Conservation (phyloP, 106 monocot genomes). For the Apostasia ramifera region DNA sequence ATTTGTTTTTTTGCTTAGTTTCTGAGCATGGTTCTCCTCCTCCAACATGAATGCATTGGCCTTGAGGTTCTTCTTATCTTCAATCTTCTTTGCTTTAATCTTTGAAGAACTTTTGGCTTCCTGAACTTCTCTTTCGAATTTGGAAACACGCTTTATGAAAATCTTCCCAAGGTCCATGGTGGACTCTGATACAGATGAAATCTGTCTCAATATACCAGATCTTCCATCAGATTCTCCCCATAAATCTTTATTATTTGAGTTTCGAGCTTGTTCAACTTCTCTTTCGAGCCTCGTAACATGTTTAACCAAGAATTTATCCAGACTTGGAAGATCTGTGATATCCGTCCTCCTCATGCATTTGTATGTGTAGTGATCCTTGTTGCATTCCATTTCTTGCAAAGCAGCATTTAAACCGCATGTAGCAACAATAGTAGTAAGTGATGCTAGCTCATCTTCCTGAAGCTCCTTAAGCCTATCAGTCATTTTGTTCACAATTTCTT, state of each 20-base stretch:
- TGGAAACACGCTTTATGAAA: constrained; percentile 68
- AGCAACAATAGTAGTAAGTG: constrained; percentile 80
- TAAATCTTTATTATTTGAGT: constrained; percentile 16
- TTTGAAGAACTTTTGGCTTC: constrained; percentile 34
- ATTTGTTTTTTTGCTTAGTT: constrained; percentile 6
- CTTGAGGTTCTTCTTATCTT: constrained; percentile 41
- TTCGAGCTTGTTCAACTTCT: constrained; percentile 69
- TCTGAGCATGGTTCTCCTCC: neutral
- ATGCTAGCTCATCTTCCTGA: constrained; percentile 65
- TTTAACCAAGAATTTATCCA: constrained; percentile 74
- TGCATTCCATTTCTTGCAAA: constrained; percentile 40
- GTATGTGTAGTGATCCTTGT: constrained; percentile 20
- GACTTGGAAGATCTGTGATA: constrained; percentile 33
- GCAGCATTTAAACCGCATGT: constrained; percentile 82
- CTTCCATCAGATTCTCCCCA: neutral
- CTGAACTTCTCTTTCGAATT: constrained; percentile 63
- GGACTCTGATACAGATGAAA: neutral
- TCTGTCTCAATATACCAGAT: neutral
- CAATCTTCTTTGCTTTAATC: neutral
- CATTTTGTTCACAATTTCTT: constrained; percentile 55
- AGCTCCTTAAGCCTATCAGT: constrained; percentile 64
- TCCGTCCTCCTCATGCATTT: constrained; percentile 20
- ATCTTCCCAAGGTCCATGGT: constrained; percentile 43
- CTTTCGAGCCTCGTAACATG: constrained; percentile 62
- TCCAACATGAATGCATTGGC: neutral